Percentiles rank a stretch among this genome's conserved stretches.
Evolutionary conservation across 441 rosid genomes (phyloP).

Genomic region (Croton laevigatus): DNA sequence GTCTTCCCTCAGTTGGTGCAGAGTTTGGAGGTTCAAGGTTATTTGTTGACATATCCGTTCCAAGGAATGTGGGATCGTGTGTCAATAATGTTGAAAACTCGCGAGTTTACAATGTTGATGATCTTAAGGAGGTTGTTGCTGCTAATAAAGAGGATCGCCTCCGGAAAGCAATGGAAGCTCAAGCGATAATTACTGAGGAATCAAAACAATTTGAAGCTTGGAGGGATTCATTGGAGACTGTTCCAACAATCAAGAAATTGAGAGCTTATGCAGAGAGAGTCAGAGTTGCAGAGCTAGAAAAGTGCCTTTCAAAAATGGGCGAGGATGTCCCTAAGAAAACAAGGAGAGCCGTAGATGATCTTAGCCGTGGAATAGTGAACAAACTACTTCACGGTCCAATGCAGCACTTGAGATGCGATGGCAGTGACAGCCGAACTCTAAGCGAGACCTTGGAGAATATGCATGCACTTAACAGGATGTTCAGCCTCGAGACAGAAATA

Average conservation of each 20-base stretch:
- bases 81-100: slow-evolving; percentile 51
- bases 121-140: slow-evolving; percentile 94
- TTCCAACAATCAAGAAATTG: slow-evolving; percentile 89
- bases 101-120: slow-evolving; percentile 84
- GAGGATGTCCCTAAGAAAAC: slow-evolving; percentile 77
- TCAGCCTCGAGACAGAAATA: slow-evolving; percentile 73
- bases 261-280: slow-evolving; percentile 83
- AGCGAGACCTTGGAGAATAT: slow-evolving; percentile 85
- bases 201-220: slow-evolving; percentile 84
- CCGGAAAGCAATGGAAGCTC: slow-evolving; percentile 91
- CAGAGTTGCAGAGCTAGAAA: slow-evolving; percentile 64
- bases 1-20: slow-evolving; percentile 51
- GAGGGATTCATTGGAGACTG: slow-evolving; percentile 93
- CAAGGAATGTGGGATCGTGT: slow-evolving; percentile 86
- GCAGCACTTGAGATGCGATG: slow-evolving; percentile 95
- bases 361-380: slow-evolving; percentile 79
- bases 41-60: slow-evolving; percentile 89
- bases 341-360: slow-evolving; percentile 73
- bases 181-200: slow-evolving; percentile 69
- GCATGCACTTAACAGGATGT: slow-evolving; percentile 96
- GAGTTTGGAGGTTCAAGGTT: slow-evolving; percentile 60
- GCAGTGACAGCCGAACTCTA: slow-evolving; percentile 60
- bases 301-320: slow-evolving; percentile 77
- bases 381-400: slow-evolving; percentile 93
- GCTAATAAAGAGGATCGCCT: slow-evolving; percentile 92